A percentile compares a stretch with the other conserved stretches of the same genome.
phyloP scores from a whole-genome alignment of 306 rosid species.

The Spatholobus suberectus region DNA sequence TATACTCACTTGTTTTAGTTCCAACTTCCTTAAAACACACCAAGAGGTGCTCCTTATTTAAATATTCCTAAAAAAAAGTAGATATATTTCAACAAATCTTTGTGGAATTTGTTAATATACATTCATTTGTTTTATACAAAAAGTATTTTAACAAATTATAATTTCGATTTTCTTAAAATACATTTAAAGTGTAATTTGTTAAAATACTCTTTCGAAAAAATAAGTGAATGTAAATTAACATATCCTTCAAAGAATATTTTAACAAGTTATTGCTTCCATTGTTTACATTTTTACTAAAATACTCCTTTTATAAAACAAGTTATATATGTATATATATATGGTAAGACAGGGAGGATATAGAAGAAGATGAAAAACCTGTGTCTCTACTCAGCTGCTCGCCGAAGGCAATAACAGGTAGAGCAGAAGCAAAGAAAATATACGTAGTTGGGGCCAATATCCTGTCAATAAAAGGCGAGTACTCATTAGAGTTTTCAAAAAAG shows the following conservation, averaged over 20 bases:
- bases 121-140: no score
- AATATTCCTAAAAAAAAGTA: neutral
- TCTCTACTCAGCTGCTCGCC: conserved; percentile 75
- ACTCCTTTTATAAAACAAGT: neutral
- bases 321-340: neutral
- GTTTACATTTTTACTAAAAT: no score
- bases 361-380: conserved; percentile 60
- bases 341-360: neutral
- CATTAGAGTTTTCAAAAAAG: neutral
- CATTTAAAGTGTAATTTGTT: neutral
- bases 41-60: no score
- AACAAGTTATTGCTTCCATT: no score
- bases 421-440: conserved; percentile 84
- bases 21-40: neutral
- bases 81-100: neutral
- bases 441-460: conserved; percentile 84
- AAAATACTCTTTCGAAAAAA: neutral
- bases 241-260: neutral
- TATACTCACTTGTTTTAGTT: neutral
- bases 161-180: neutral
- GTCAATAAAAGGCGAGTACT: conserved; percentile 7
- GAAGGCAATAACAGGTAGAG: conserved; percentile 83
- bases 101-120: neutral
- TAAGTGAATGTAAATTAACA: neutral
- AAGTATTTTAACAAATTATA: neutral